These are phyloP conservation scores for Phytopythium cucurbitacearum DNA, from an alignment of 352 stramenopile species.

Conservation along the genomic window DNA sequence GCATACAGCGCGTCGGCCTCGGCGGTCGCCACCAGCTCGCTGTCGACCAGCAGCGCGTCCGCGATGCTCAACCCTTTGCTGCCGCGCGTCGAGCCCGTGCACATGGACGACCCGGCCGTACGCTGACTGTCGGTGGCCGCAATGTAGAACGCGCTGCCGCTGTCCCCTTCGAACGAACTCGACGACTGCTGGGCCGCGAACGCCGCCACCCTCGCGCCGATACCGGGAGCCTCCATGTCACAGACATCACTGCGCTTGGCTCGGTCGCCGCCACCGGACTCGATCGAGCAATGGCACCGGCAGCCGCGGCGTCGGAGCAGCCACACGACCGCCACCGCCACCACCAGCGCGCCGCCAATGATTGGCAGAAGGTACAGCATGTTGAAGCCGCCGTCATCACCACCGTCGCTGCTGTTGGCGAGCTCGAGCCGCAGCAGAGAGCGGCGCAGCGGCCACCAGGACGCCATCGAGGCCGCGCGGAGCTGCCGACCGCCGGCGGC, in stretches of 20 bases:
- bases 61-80: conserved; percentile 9
- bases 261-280: conserved; percentile 3
- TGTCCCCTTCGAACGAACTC: conserved; percentile 10
- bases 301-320: conserved; percentile 7
- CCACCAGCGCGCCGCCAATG: conserved; percentile 8
- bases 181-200: conserved; percentile 11
- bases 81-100: conserved; percentile 4
- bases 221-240: too few relatives aligned
- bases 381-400: conserved; percentile 15
- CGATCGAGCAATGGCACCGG: conserved; percentile 4
- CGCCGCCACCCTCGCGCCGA: too few relatives aligned
- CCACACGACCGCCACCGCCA: conserved; percentile 10
- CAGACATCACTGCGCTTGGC: conserved; percentile 7
- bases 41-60: conserved; percentile 1
- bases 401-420: too few relatives aligned
- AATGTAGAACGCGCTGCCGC: conserved; percentile 10
- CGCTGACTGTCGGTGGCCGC: conserved; percentile 20
- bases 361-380: conserved; percentile 30
- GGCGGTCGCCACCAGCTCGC: conserved; percentile 14
- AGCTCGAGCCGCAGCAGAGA: background rate
- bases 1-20: conserved; percentile 22
- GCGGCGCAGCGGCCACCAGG: background rate
- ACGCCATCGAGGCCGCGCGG: background rate
- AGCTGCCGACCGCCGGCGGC: too few relatives aligned
- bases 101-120: conserved; percentile 14